These are phyloP conservation scores for Sclerotinia sclerotiorum DNA, from an alignment of 2,329 filamentous ascomycete genomes.

Conservation along the genomic window DNA sequence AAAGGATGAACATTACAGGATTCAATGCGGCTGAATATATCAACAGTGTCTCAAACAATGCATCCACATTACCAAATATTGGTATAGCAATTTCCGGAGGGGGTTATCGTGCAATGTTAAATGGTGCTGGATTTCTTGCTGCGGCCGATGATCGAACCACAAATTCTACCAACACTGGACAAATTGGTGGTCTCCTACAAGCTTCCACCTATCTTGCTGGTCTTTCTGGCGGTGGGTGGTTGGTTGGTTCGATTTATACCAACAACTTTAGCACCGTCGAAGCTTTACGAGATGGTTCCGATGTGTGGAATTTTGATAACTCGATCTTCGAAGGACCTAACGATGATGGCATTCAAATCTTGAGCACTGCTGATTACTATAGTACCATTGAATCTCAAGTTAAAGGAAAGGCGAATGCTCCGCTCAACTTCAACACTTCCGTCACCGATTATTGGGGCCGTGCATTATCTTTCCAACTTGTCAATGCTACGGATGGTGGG, in stretches of 20 bases:
- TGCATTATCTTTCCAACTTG: constrained; percentile 80
- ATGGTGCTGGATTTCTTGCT: constrained; percentile 74
- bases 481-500: constrained; percentile 74
- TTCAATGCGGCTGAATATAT: constrained; percentile 79
- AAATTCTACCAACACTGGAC: constrained; percentile 60
- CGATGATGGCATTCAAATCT: constrained; percentile 50
- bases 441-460: constrained; percentile 90
- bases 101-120: constrained; percentile 83
- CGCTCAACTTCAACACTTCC: constrained; percentile 66
- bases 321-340: constrained; percentile 61
- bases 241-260: constrained; percentile 75
- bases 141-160: constrained; percentile 75
- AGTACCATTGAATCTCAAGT: constrained; percentile 58
- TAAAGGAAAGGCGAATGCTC: constrained; percentile 59
- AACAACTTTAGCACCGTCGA: constrained; percentile 75
- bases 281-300: constrained; percentile 50
- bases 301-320: constrained; percentile 62
- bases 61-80: constrained; percentile 62
- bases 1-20: constrained; percentile 68
- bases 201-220: constrained; percentile 77
- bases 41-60: constrained; percentile 55
- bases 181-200: constrained; percentile 79
- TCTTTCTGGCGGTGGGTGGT: constrained; percentile 80
- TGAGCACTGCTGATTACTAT: constrained; percentile 63
- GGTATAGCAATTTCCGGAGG: constrained; percentile 79